phyloP scores from a whole-genome alignment of 1,284 basidiomycete species.

The Golubevia pallescens region DNA sequence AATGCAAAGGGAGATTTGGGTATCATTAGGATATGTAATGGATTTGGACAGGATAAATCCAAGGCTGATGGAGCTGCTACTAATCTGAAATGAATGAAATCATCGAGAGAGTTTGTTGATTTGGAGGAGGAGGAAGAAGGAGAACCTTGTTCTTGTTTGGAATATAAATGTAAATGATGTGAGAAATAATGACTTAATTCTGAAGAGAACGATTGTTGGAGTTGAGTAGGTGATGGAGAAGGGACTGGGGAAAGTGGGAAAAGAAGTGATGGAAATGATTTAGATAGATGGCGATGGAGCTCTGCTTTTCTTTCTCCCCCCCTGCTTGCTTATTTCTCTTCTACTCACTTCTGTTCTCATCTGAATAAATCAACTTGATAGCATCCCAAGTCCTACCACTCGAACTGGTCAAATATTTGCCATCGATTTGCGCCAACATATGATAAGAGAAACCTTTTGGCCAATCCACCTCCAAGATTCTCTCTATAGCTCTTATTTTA shows the following conservation, averaged over 20 bases:
- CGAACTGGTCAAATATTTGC: constrained; percentile 16
- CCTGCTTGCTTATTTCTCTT: too few species aligned
- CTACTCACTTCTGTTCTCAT: not conserved
- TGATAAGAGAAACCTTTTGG: constrained; percentile 34
- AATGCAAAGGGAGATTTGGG: constrained; percentile 30
- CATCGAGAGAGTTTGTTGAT: too few species aligned
- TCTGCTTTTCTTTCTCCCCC: too few species aligned
- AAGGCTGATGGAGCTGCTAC: constrained; percentile 20
- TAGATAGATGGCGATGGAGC: too few species aligned
- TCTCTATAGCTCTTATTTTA: constrained; percentile 32
- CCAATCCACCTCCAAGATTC: constrained; percentile 40
- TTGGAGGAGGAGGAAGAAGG: constrained; percentile 15
- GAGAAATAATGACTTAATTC: constrained; percentile 38
- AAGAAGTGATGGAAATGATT: too few species aligned
- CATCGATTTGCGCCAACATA: constrained; percentile 36
- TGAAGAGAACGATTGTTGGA: constrained; percentile 13
- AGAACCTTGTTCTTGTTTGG: too few species aligned
- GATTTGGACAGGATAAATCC: constrained; percentile 25
- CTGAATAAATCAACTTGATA: constrained; percentile 30
- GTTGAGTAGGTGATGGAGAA: constrained; percentile 4
- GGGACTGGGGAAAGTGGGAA: too few species aligned
- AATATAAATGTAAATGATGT: constrained; percentile 32
- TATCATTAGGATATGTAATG: constrained; percentile 31
- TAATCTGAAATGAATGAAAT: constrained; percentile 38
- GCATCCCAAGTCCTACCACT: constrained; percentile 25